Conservation (phyloP, 2,329 filamentous ascomycete genomes). For the Apiospora saccharicola region DNA sequence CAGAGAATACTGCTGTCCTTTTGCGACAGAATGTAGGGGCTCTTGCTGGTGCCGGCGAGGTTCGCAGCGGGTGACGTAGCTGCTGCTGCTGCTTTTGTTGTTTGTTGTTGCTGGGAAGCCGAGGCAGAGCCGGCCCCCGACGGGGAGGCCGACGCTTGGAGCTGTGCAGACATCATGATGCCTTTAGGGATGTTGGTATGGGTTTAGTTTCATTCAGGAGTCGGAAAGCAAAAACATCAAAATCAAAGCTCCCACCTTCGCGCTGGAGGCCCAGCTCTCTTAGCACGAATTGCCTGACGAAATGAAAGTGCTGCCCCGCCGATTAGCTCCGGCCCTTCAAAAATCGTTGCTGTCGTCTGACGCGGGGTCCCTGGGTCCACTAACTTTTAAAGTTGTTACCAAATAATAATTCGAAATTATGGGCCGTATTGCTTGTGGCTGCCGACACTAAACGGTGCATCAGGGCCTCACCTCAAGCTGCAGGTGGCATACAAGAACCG, state of each 20-base stretch:
- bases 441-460: too few relatives aligned
- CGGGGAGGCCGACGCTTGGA: slow-evolving; percentile 36
- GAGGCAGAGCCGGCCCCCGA: slow-evolving; percentile 26
- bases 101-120: slow-evolving; percentile 21
- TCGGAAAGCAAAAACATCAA: neutral
- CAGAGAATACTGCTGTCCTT: slow-evolving; percentile 85
- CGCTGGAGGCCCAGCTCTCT: slow-evolving; percentile 1
- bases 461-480: too few relatives aligned
- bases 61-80: slow-evolving; percentile 37
- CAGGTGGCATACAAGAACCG: too few relatives aligned
- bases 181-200: neutral
- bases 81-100: slow-evolving; percentile 25
- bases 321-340: slow-evolving; percentile 18
- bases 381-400: slow-evolving; percentile 2
- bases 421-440: neutral
- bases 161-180: slow-evolving; percentile 44
- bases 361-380: slow-evolving; percentile 16
- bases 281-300: neutral
- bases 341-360: slow-evolving; percentile 16
- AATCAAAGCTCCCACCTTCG: neutral
- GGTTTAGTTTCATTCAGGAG: neutral
- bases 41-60: slow-evolving; percentile 50
- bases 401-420: neutral
- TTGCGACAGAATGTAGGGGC: slow-evolving; percentile 73
- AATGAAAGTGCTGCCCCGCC: slow-evolving; percentile 9